A percentile compares a stretch with the other conserved stretches of the same genome.
Evolutionary conservation across 1,139 yeast genomes (phyloP).

Genomic region (Eremothecium coryli): DNA sequence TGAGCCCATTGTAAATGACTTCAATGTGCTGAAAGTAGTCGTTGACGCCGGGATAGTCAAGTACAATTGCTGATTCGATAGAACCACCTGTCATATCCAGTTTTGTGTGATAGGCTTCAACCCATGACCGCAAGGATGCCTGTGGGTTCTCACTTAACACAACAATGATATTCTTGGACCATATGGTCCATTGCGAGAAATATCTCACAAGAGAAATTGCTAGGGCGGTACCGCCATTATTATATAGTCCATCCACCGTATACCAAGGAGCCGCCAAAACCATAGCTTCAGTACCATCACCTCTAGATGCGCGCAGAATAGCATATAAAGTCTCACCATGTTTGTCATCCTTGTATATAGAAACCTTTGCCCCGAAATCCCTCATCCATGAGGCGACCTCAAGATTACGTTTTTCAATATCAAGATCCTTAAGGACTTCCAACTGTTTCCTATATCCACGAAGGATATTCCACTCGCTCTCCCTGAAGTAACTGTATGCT

Average conservation of each 20-base stretch:
- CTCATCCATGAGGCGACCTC: conserved; percentile 51
- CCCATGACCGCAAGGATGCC: conserved; percentile 75
- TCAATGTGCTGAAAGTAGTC: conserved; percentile 74
- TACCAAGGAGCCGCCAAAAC: conserved; percentile 85
- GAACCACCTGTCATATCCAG: conserved; percentile 91
- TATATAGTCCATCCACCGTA: conserved; percentile 47
- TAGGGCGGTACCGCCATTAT: conserved; percentile 74
- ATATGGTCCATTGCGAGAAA: conserved; percentile 75
- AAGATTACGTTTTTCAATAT: conserved; percentile 36
- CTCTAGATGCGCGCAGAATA: conserved; percentile 83
- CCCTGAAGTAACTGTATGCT: conserved; percentile 85
- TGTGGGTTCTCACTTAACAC: conserved; percentile 73
- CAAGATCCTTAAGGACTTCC: conserved; percentile 29
- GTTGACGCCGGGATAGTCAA: conserved; percentile 61
- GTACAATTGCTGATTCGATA: conserved; percentile 80
- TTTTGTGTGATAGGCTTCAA: conserved; percentile 82
- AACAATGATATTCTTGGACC: conserved; percentile 90
- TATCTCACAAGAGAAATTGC: conserved; percentile 68
- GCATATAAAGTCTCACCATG: conserved; percentile 61
- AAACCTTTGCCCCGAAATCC: conserved; percentile 65
- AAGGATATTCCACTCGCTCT: conserved; percentile 87
- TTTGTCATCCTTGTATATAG: conserved; percentile 37
- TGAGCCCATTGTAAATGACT: conserved; percentile 74
- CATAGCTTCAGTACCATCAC: conserved; percentile 95
- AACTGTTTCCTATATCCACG: conserved; percentile 62